These are phyloP conservation scores for Aspergillus novoparasiticus DNA, from an alignment of 2,329 filamentous ascomycete genomes.

Conservation along the genomic window DNA sequence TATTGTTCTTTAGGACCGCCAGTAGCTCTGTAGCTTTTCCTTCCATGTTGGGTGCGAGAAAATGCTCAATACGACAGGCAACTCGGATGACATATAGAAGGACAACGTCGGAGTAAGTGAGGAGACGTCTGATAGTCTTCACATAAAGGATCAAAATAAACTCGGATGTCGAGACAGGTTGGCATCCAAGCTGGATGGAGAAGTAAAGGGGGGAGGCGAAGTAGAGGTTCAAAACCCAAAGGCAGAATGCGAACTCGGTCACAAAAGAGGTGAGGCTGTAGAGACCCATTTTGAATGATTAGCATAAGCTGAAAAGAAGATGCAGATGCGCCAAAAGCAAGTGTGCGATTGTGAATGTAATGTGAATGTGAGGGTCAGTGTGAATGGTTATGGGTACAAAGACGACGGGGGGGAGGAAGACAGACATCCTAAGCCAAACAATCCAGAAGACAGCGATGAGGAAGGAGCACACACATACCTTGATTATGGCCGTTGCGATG, in stretches of 20 bases:
- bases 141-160: neutral
- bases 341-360: neutral
- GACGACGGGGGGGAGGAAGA: neutral
- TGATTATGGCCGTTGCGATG: neutral
- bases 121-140: neutral
- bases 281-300: neutral
- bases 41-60: constrained; percentile 51
- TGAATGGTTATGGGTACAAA: constrained; percentile 1
- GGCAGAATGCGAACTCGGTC: neutral
- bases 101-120: constrained; percentile 7
- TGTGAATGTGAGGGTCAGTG: neutral
- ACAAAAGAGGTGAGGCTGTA: neutral
- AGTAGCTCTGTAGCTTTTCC: constrained; percentile 58
- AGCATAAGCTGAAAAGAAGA: neutral
- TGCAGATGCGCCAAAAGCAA: neutral
- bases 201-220: neutral
- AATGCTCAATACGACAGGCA: constrained; percentile 13
- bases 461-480: neutral
- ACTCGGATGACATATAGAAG: constrained; percentile 21
- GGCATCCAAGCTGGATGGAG: neutral
- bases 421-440: neutral
- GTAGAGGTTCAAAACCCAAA: neutral
- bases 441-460: neutral
- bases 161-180: neutral
- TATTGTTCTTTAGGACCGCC: constrained; percentile 60